Base-by-base conservation (phyloP, 208 protist genomes). In the Trypanosomatidae sp. region DNA sequence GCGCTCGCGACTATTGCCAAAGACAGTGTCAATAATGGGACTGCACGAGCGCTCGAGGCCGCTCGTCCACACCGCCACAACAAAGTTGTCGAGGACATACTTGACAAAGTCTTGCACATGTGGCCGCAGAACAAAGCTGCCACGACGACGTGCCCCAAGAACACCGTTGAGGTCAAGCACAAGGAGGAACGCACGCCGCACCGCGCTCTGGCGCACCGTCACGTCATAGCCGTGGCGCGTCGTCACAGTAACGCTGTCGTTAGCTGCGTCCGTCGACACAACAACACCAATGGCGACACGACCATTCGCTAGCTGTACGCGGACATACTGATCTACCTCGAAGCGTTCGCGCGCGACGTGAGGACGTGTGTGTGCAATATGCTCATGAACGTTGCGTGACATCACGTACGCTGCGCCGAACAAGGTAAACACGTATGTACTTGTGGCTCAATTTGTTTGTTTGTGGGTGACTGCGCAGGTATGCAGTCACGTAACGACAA, bases 91-190 rank as follows among this genome's bases (percentile, higher is more conserved):
- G 41, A 94, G 88, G 24, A 81, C 77, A 55, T 86, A 91, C 30
- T 68, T 66, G 18, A 94, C 46, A 40, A 94, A 91, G 40, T 87
- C 71, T 15, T 54, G 21, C 11, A 86, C 71, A 37, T 86, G 54
- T 1, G 86, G 86, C 13, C 86, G 81, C 4, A 72, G 56, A 2
- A 79, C 56, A 46, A 84, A 91, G 48, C 42, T 71, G 10, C 77
- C 71, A 2, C 67, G 55, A 0, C 76, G 73, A 20, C 86, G 70
- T 5, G 76, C 79, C 6, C 81, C 82, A 19, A 94, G 78, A 16
- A 94, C 86, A 7, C 86, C 86, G 48, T 94, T 94, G 22, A 94
- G 68, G 48, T 94, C 86, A 2, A 91, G 62, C 32, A 94, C 71
- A 2, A 94, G 43, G 1, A 94, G 56, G 27, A 93, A 93, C 10